Percentiles rank a stretch among this genome's conserved stretches.
Conservation (phyloP, 495 filamentous ascomycete genomes). For the Halenospora varia region DNA sequence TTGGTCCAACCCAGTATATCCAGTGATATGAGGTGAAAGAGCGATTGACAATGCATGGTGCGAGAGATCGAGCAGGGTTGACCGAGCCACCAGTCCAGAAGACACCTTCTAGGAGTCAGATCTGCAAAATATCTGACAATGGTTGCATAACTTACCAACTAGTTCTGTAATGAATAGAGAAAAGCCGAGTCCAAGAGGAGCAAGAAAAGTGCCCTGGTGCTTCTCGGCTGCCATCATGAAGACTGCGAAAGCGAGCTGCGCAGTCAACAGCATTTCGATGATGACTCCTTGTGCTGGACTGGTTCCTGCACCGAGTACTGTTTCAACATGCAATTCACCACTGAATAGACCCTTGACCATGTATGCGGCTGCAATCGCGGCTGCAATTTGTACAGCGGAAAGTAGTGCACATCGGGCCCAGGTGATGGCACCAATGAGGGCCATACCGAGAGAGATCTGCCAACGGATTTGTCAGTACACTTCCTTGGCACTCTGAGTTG, state of each 20-base stretch:
- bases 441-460: slow-evolving; percentile 50
- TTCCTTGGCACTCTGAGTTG: slow-evolving; percentile 35
- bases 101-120: slow-evolving; percentile 39
- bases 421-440: slow-evolving; percentile 52
- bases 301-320: slow-evolving; percentile 36
- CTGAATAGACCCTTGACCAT: slow-evolving; percentile 50
- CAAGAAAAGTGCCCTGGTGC: slow-evolving; percentile 46
- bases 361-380: slow-evolving; percentile 49
- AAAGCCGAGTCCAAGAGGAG: slow-evolving; percentile 50
- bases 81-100: slow-evolving; percentile 70
- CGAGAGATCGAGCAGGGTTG: slow-evolving; percentile 70
- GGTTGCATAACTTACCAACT: slow-evolving; percentile 26
- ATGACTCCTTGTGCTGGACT: slow-evolving; percentile 47
- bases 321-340: slow-evolving; percentile 41
- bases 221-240: slow-evolving; percentile 58
- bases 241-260: slow-evolving; percentile 48
- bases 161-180: slow-evolving; percentile 49
- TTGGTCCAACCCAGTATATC: slow-evolving; percentile 65
- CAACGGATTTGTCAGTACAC: slow-evolving; percentile 13
- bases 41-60: slow-evolving; percentile 60
- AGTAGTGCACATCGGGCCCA: slow-evolving; percentile 45
- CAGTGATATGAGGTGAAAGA: slow-evolving; percentile 66
- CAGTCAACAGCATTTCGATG: slow-evolving; percentile 53
- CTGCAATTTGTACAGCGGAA: slow-evolving; percentile 51
- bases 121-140: not conserved